A percentile compares a stretch with the other conserved stretches of the same genome.
Evolutionary conservation across 805 yeast genomes (phyloP).

Genomic region (Aciculoconidium aculeatum): DNA sequence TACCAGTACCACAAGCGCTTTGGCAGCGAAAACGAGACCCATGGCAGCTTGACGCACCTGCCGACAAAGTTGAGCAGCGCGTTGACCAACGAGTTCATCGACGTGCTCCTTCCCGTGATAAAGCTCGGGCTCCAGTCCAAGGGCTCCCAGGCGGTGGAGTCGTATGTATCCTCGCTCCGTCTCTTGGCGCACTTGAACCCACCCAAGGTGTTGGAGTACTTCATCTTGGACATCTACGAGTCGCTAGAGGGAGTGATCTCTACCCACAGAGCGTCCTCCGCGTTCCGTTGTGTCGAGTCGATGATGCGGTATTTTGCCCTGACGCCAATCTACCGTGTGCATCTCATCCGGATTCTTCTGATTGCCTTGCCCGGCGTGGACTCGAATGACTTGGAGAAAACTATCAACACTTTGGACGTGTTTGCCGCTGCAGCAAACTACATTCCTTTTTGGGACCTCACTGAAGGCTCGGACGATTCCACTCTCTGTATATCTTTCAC

Average conservation of each 20-base stretch:
- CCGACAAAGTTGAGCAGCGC: conserved; percentile 33
- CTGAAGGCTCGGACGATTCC: conserved; percentile 37
- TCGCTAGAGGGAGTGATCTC: conserved; percentile 65
- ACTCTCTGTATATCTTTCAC: conserved; percentile 49
- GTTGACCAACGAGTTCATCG: conserved; percentile 38
- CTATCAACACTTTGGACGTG: conserved; percentile 61
- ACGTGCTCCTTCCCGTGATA: conserved; percentile 49
- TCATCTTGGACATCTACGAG: conserved; percentile 70
- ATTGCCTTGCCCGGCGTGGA: conserved; percentile 79
- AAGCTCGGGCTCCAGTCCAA: conserved; percentile 78
- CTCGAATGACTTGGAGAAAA: conserved; percentile 74
- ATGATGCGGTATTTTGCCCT: conserved; percentile 62
- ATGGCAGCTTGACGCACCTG: conserved; percentile 20
- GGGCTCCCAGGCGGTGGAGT: conserved; percentile 46
- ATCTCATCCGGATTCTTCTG: conserved; percentile 66
- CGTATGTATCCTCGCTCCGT: conserved; percentile 54
- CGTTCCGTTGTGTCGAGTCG: conserved; percentile 61
- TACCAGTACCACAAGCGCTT: conserved; percentile 55
- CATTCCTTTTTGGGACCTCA: conserved; percentile 64
- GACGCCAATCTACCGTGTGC: conserved; percentile 64
- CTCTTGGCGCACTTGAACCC: conserved; percentile 63
- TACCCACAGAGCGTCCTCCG: conserved; percentile 72
- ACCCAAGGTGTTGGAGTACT: conserved; percentile 42
- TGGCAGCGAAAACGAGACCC: conserved; percentile 39
- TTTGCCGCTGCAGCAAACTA: conserved; percentile 66